These are phyloP conservation scores for Alnus rubra DNA, from an alignment of 306 rosid genomes.

Conservation along the genomic window DNA sequence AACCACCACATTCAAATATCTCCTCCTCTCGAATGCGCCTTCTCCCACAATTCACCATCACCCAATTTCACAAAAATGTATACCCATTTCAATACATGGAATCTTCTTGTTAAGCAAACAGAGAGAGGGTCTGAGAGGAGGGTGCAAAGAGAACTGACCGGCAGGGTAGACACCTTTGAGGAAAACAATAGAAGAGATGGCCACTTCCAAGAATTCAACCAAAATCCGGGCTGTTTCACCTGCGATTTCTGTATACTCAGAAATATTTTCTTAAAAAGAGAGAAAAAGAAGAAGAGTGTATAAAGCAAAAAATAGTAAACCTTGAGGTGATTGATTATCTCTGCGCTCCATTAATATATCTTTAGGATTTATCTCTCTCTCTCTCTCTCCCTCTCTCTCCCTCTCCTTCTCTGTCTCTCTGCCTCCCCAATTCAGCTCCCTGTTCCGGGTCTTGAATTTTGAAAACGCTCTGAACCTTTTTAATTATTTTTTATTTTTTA, in stretches of 20 bases:
- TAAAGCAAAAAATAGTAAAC: slow-evolving; percentile 28
- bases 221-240: slow-evolving; percentile 62
- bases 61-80: not conserved
- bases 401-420: no score
- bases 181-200: slow-evolving; percentile 66
- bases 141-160: slow-evolving; percentile 42
- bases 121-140: not conserved
- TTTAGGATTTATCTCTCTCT: not conserved
- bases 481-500: no score
- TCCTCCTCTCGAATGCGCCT: slow-evolving; percentile 92
- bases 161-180: slow-evolving; percentile 85
- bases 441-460: no score
- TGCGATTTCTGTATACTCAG: slow-evolving; percentile 27
- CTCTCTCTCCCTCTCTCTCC: no score
- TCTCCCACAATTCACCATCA: slow-evolving; percentile 16
- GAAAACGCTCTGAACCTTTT: no score
- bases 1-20: slow-evolving; percentile 82
- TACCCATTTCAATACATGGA: not conserved
- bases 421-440: no score
- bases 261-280: not conserved
- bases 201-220: slow-evolving; percentile 83
- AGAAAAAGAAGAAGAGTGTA: not conserved
- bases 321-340: slow-evolving; percentile 58
- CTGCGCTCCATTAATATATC: slow-evolving; percentile 51
- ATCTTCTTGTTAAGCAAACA: slow-evolving; percentile 30